These are phyloP conservation scores for Tuber calosporum DNA, from an alignment of 495 filamentous ascomycete species.

Conservation along the genomic window DNA sequence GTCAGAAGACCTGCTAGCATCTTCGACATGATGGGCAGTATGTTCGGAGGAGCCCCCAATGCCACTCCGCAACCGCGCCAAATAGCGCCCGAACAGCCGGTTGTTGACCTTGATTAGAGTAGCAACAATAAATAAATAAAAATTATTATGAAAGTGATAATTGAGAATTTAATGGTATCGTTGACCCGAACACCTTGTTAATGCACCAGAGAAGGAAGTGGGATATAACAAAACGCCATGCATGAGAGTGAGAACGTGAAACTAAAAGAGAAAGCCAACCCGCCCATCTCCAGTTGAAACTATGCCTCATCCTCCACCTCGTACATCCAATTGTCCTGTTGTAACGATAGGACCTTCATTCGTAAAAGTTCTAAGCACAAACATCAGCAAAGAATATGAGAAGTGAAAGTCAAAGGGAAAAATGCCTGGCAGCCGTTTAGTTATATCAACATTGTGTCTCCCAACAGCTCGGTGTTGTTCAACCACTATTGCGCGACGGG, in stretches of 20 bases:
- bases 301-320: slow-evolving; percentile 57
- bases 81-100: slow-evolving; percentile 19
- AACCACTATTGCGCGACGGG: slow-evolving; percentile 19
- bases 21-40: slow-evolving; percentile 93
- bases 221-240: not conserved
- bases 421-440: slow-evolving; percentile 54
- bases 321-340: slow-evolving; percentile 88
- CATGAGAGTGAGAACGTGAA: not conserved
- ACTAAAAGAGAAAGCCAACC: not conserved
- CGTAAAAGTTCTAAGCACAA: slow-evolving; percentile 32
- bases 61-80: slow-evolving; percentile 13
- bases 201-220: not conserved
- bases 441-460: slow-evolving; percentile 47
- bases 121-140: not conserved
- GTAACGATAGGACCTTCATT: slow-evolving; percentile 56
- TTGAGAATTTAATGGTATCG: not conserved
- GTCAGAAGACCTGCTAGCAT: slow-evolving; percentile 79
- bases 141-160: not conserved
- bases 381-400: not conserved
- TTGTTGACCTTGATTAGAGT: slow-evolving; percentile 29
- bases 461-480: slow-evolving; percentile 44
- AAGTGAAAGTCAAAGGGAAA: slow-evolving; percentile 12
- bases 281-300: not conserved
- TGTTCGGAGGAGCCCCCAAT: slow-evolving; percentile 66
- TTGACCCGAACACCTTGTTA: not conserved